Percentiles rank a stretch among this genome's conserved stretches.
Conservation (phyloP, 2,329 filamentous ascomycete genomes). For the Pseudocercospora fuligena region DNA sequence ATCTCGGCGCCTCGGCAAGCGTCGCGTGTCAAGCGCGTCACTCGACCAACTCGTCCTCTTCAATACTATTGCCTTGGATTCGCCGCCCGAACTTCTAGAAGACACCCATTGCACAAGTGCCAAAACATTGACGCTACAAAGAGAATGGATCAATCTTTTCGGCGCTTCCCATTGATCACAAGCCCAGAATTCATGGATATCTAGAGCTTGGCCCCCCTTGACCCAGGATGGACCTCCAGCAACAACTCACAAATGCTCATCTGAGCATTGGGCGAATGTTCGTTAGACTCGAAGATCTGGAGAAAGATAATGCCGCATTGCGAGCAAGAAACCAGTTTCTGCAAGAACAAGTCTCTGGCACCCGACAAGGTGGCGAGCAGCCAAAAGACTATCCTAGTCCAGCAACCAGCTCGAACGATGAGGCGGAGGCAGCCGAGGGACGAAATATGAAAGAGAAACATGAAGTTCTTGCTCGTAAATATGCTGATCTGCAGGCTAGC, state of each 20-base stretch:
- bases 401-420: not conserved
- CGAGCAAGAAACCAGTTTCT: conserved; percentile 23
- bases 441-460: conserved; percentile 30
- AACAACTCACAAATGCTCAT: conserved; percentile 10
- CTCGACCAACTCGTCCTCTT: not conserved
- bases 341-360: not conserved
- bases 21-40: not conserved
- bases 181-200: not conserved
- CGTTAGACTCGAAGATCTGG: conserved; percentile 27
- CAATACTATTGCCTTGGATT: not conserved
- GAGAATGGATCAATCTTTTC: not conserved
- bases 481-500: conserved; percentile 37
- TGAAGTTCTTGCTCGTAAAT: conserved; percentile 35
- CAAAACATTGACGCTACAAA: not conserved
- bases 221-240: conserved; percentile 5
- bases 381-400: not conserved
- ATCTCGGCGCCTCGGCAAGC: not conserved
- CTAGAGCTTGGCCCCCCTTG: not conserved
- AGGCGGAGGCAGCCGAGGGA: not conserved
- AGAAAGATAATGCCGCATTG: conserved; percentile 33
- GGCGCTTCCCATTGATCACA: not conserved
- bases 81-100: not conserved
- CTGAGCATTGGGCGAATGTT: conserved; percentile 13
- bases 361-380: not conserved
- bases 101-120: not conserved